phyloP scores from a whole-genome alignment of 1,139 yeast species.

The Nematodospora anomalae region DNA sequence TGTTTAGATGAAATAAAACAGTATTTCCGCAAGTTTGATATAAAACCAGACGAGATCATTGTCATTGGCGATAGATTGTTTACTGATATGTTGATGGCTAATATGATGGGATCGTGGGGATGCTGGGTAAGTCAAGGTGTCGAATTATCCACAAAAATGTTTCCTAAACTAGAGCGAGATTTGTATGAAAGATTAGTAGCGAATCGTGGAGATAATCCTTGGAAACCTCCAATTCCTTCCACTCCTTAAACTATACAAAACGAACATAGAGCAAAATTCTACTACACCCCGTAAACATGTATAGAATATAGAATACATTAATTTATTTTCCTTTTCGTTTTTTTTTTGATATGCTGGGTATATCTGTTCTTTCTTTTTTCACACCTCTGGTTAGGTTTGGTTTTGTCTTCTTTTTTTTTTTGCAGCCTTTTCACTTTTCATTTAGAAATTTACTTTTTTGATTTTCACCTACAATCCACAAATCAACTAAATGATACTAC shows the following conservation, averaged over 20 bases:
- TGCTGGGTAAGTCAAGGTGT: conserved; percentile 86
- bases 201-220: conserved; percentile 22
- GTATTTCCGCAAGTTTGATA: conserved; percentile 51
- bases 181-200: conserved; percentile 34
- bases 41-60: conserved; percentile 66
- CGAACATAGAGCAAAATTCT: not conserved
- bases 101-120: conserved; percentile 85
- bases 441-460: too few relatives aligned
- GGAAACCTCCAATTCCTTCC: conserved; percentile 29
- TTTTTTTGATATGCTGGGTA: conserved; percentile 3
- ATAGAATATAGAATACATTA: not conserved
- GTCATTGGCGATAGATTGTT: conserved; percentile 88
- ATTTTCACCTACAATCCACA: not conserved
- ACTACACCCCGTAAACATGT: too few relatives aligned
- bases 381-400: too few relatives aligned
- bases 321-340: not conserved
- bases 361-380: not conserved
- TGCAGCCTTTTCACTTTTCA: not conserved
- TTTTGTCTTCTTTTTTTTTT: not conserved
- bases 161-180: conserved; percentile 54
- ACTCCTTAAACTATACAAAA: conserved; percentile 5
- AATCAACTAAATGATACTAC: not conserved
- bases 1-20: conserved; percentile 70
- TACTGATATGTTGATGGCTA: conserved; percentile 93
- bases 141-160: conserved; percentile 46